Evolutionary conservation across 116 monocot species (phyloP), one percentile per base, ranked within the genome.

Genomic region (Zostera marina): DNA sequence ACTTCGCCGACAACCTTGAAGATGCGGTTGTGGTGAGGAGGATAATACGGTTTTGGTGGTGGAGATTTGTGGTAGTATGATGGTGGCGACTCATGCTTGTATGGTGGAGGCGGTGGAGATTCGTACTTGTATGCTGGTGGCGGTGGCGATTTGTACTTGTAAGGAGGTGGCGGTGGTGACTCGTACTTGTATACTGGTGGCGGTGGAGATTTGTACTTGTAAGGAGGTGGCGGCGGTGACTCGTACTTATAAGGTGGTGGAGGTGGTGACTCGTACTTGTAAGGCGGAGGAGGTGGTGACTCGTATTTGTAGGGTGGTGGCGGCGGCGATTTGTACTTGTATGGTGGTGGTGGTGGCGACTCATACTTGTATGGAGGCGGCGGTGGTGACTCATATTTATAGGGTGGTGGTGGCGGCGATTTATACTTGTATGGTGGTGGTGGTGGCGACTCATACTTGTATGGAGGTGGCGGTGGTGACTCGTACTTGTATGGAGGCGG

Each of bases 1-100:
- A 76, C 76, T 43, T 71, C 54, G 13, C 76, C 76, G 42, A 76
- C 63, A 16, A 76, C 76, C 63, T 68, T 72, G 11, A 76, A 42
- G 3, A 57, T 49, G 19, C 32, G 66, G 19, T 60, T 22, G 51
- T 65, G 41, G 15, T 69, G 58, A 48, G 63, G 5, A 66, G 67
- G 38, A 54, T 55, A 6, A 8, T 55, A 55, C 25, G 32, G 55
- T n/a, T 25, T 25, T 55, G 41, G 71, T 32, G 71, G 71, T 22
- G 71, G 71, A 4, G 71, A 72, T 12, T 38, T 60, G 60, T 72
- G 66, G 45, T 54, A 47, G 52, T 72, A 72, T 7, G 72, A 66
- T 5, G 63, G 56, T 39, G 72, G 72, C 11, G 60, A 59, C 1
- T 59, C 41, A 4, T 58, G 16, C 20, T 58, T 12, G 19, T 53